These are phyloP conservation scores for Quercus robur DNA, from an alignment of 306 rosid species.

Conservation along the genomic window DNA sequence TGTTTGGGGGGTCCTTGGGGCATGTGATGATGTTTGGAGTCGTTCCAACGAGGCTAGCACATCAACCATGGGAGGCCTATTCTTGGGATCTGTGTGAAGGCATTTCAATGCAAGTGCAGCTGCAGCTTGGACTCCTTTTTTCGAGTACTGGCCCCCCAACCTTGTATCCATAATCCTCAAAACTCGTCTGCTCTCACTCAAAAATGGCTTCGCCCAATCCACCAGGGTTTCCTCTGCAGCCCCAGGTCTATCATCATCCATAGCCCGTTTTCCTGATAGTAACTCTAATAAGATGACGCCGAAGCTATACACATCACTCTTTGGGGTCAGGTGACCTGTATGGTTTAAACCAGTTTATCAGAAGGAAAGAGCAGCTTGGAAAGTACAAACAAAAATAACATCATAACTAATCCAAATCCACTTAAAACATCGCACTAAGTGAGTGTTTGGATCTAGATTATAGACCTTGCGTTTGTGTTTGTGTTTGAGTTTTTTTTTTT, in stretches of 20 bases:
- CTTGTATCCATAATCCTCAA: conserved; percentile 78
- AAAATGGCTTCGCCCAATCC: conserved; percentile 79
- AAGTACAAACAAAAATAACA: no score
- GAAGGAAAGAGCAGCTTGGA: neutral
- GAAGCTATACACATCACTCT: conserved; percentile 89
- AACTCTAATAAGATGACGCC: conserved; percentile 81
- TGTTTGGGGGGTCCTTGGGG: conserved; percentile 35
- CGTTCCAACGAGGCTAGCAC: conserved; percentile 56
- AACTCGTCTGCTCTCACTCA: conserved; percentile 57
- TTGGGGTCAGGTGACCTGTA: conserved; percentile 84
- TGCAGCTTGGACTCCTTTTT: conserved; percentile 77
- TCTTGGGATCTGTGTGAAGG: conserved; percentile 56
- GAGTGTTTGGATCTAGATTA: no score
- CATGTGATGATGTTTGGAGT: conserved; percentile 46
- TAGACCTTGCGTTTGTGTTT: no score
- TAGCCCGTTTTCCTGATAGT: conserved; percentile 66
- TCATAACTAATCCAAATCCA: no score
- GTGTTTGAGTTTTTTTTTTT: no score
- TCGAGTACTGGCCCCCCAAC: conserved; percentile 85
- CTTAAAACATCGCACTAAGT: no score
- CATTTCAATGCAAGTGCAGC: conserved; percentile 69
- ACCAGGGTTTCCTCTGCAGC: conserved; percentile 65
- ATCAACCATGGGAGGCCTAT: conserved; percentile 69
- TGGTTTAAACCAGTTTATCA: conserved; percentile 3
- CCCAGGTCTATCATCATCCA: conserved; percentile 45